Evolutionary conservation across 352 stramenopile species (phyloP), one percentile per base, ranked within the genome.

Genomic region (Phytopythium cucurbitacearum): DNA sequence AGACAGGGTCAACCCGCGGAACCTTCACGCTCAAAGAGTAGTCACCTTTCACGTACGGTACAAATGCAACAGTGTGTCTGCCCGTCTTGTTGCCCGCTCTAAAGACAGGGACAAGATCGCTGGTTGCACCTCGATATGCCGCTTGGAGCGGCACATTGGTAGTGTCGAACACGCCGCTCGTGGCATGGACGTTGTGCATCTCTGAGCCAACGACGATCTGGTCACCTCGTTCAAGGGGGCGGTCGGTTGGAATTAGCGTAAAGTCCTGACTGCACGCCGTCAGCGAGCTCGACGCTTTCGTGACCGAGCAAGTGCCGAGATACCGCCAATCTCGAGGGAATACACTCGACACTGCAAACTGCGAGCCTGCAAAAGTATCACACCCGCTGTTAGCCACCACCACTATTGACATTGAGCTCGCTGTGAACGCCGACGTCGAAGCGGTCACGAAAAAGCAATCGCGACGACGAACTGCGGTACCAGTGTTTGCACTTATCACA

Each of bases 1-100:
- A 77, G 5, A 97, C 80, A 51, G 91, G 86, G 41, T 75, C 41
- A 5, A 96, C 61, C 0, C 65, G 63, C n/a, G 88, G 85, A 3
- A 95, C 56, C 40, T 70, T 73, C 2, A 98, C 87, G 40, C 79
- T 84, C 13, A 98, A 63, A 15, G 75, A 51, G 65, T 98, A 98
- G 33, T 66, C 69, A 4, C 95, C 95, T 53, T 94, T 91, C 15
- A 98, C 85, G 16, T 87, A 78, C 0, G 93, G 91, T 16, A 89
- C 89, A 69, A 97, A 97, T 33, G 76, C 85, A 5, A 98, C 74
- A 1, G 65, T 62, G 54, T 97, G 85, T 1, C 71, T 91, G 0
- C 92, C 94, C 4, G 87, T 96, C 7, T 60, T 57, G 0, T 16
- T 16, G 0, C 72, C 75, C 11, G 68, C 70, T 41, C 90, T 89